Conservation (phyloP, 1,139 yeast genomes). For the Candida freyschussii region DNA sequence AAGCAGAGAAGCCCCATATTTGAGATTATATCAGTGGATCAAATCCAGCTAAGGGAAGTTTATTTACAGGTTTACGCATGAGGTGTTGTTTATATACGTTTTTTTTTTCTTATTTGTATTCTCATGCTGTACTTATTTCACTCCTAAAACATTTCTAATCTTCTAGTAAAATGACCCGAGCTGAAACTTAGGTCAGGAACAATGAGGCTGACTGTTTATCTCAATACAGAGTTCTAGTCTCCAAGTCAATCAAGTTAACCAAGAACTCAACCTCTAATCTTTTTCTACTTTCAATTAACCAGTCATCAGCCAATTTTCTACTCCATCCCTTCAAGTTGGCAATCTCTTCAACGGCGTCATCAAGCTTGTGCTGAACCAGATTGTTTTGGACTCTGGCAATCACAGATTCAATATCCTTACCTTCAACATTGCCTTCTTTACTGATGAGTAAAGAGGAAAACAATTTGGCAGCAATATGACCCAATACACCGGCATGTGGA, state of each 20-base stretch:
- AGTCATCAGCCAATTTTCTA: slow-evolving; percentile 81
- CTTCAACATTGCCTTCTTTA: slow-evolving; percentile 60
- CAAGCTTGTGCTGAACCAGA: slow-evolving; percentile 71
- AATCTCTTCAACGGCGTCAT: slow-evolving; percentile 88
- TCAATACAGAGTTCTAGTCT: slow-evolving; percentile 30
- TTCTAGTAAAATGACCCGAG: background rate
- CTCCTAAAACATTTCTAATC: background rate
- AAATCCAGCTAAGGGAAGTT: no score
- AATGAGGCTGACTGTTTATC: background rate
- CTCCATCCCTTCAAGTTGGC: slow-evolving; percentile 92
- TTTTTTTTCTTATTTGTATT: no score
- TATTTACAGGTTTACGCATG: no score
- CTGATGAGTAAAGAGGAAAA: slow-evolving; percentile 71
- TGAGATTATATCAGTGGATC: no score
- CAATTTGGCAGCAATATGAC: slow-evolving; percentile 75
- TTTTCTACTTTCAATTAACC: slow-evolving; percentile 86
- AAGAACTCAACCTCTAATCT: slow-evolving; percentile 84
- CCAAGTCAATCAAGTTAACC: slow-evolving; percentile 43
- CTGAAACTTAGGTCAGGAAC: no score
- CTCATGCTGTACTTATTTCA: background rate
- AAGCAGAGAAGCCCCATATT: background rate
- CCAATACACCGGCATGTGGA: slow-evolving; percentile 92
- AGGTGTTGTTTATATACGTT: no score
- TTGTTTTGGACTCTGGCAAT: slow-evolving; percentile 81
- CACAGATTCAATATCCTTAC: slow-evolving; percentile 82